Base-by-base conservation (phyloP, 768 basidiomycete genomes). In the Leccinellum albellum region DNA sequence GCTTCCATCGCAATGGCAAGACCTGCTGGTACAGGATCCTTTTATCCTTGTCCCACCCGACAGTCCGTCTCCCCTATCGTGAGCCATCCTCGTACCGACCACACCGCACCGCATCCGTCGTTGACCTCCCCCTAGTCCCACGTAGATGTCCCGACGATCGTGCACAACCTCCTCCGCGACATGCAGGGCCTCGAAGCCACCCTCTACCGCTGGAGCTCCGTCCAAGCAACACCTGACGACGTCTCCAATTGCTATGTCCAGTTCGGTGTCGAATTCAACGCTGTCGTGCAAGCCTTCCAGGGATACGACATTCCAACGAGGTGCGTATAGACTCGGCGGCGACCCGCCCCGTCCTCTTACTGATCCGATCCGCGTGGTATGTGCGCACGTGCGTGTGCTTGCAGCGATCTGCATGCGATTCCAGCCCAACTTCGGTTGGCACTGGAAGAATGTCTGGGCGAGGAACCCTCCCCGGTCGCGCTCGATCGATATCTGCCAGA, bases 211-310 rank as follows among this genome's bases (percentile, higher is more conserved):
- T 95, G 94, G 93, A 82, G 85, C 50, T 59, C 73, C 1, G 75
- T 78, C 3, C 75, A 80, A 46, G 84, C 84, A 1, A 73, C 79
- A 2, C 88, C 92, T 53, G 75, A 73, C 14, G 77, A 91, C 66
- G 92, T 98, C 65, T 92, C 89, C 78, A 86, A 96, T 70, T 82
- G 90, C 53, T 98, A 94, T 70, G 90, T 98, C 53, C 82, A 85
- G 63, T 82, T 97, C 15, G 94, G 93, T 45, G 88, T 89, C 66
- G 88, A 94, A 63, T 95, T 97, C 77, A 94, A 94, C 71, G 73
- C 79, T 3, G 87, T 87, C 42, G 82, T 91, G 21, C 78, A 74
- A 37, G 90, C 93, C 0, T 97, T 98, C 66, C 79, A 82, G 10
- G 75, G 78, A 32, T 82, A 87, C 62, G 79, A 82, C 40, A 91